Evolutionary conservation across 2,329 filamentous ascomycete genomes (phyloP).

Genomic region (Hymenoscyphus albidus): DNA sequence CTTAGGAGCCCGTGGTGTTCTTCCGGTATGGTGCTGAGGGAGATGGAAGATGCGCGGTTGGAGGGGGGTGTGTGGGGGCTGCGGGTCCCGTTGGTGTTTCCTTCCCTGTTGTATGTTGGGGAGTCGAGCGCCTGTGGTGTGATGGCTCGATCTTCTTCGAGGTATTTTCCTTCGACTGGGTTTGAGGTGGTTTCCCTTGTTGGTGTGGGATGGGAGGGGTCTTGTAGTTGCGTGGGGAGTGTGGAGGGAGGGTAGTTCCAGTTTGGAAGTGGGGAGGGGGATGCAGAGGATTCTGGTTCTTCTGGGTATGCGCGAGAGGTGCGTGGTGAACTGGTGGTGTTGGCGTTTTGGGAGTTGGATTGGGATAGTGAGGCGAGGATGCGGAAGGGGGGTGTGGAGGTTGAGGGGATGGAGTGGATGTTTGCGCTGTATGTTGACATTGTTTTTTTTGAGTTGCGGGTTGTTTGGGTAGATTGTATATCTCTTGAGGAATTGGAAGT

Average conservation of each 20-base stretch:
- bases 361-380: background rate
- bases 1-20: background rate
- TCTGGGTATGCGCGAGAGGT: background rate
- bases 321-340: background rate
- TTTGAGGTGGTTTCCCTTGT: too few relatives aligned
- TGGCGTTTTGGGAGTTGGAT: background rate
- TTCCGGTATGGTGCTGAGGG: background rate
- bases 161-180: too few relatives aligned
- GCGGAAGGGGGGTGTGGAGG: background rate
- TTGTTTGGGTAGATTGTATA: background rate
- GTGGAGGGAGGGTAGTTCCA: background rate
- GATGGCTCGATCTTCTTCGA: background rate
- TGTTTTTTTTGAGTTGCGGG: background rate
- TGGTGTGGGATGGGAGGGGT: background rate
- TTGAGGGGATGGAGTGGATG: background rate
- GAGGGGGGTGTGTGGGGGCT: background rate
- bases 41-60: background rate
- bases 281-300: background rate
- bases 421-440: background rate
- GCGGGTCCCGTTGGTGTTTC: background rate
- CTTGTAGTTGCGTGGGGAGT: background rate
- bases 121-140: background rate
- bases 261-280: background rate
- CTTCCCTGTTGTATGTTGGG: background rate
- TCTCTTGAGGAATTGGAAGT: background rate